Evolutionary conservation across 257 asterid species (phyloP).

Genomic region (Solanum corneliomulleri): DNA sequence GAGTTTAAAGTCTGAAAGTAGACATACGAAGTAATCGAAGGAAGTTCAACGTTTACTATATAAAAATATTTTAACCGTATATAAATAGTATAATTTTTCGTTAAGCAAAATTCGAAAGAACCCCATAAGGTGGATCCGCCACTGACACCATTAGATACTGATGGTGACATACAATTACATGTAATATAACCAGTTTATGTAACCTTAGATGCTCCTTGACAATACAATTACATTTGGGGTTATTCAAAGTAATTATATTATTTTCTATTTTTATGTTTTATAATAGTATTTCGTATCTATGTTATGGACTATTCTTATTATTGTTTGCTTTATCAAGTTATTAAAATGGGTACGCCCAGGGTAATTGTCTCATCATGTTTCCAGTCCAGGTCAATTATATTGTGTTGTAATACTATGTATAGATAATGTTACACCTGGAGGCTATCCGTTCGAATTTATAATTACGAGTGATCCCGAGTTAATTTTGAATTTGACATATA

Average conservation of each 20-base stretch:
- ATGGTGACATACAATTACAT: no score
- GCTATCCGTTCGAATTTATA: accelerated
- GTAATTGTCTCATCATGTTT: not conserved
- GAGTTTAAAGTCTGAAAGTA: no score
- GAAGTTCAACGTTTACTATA: no score
- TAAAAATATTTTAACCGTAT: no score
- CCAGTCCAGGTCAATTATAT: not conserved
- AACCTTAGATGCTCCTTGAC: no score
- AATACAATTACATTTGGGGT: no score
- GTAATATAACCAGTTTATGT: no score
- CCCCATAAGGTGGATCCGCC: no score
- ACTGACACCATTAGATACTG: no score
- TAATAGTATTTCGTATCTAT: not conserved
- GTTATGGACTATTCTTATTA: not conserved
- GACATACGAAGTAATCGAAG: no score
- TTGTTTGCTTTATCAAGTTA: not conserved
- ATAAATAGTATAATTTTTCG: no score
- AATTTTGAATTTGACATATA: not conserved
- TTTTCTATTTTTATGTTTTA: not conserved
- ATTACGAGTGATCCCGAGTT: not conserved
- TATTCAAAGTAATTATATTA: not conserved
- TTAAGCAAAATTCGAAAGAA: no score
- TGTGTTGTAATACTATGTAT: not conserved
- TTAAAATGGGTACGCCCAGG: not conserved
- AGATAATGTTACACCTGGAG: not conserved